A percentile compares a stretch with the other conserved stretches of the same genome.
Evolutionary conservation across 2,329 filamentous ascomycete species (phyloP).

Genomic region (Rachicladosporium sp.): DNA sequence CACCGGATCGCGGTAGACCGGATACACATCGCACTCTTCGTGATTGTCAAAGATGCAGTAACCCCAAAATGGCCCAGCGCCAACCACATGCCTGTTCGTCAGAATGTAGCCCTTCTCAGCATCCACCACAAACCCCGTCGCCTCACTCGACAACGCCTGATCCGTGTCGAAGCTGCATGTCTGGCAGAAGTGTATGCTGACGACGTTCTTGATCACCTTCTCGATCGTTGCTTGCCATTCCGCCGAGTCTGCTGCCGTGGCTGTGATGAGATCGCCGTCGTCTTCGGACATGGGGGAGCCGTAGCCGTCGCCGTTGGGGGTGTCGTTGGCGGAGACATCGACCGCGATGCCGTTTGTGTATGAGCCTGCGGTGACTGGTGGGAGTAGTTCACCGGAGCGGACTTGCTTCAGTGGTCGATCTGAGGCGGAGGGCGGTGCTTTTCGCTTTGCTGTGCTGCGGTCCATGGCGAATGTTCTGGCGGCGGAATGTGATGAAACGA

Average conservation of each 20-base stretch:
- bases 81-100: constrained; percentile 67
- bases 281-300: constrained; percentile 28
- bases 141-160: constrained; percentile 81
- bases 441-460: constrained; percentile 22
- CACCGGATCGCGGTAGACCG: constrained; percentile 93
- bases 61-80: constrained; percentile 91
- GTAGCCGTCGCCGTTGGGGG: constrained; percentile 19
- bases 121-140: constrained; percentile 95
- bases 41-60: constrained; percentile 99
- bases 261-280: constrained; percentile 34
- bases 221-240: constrained; percentile 97
- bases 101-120: constrained; percentile 66
- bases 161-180: constrained; percentile 98
- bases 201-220: constrained; percentile 84
- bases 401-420: constrained; percentile 25
- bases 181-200: constrained; percentile 98
- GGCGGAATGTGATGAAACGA: too few relatives aligned
- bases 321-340: constrained; percentile 16
- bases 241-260: constrained; percentile 49
- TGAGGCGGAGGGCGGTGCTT: constrained; percentile 21
- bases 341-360: constrained; percentile 17
- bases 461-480: constrained; percentile 9
- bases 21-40: constrained; percentile 87
- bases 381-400: constrained; percentile 14
- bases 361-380: constrained; percentile 9